These are phyloP conservation scores for Aspergillus ibericus DNA, from an alignment of 2,329 filamentous ascomycete genomes.

Conservation along the genomic window DNA sequence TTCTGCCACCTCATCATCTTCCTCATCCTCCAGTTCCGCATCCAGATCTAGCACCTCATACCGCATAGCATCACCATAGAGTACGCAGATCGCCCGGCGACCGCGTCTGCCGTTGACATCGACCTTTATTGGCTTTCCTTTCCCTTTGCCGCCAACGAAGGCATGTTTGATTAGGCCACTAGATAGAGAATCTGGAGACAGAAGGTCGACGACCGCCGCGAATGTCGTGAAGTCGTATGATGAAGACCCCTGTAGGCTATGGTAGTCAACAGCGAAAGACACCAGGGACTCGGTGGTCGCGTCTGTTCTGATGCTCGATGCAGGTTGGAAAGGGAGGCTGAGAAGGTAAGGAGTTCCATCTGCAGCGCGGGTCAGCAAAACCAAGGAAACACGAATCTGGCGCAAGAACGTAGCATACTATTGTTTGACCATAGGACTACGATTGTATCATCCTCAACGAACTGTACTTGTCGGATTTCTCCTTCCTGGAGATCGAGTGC, in stretches of 20 bases:
- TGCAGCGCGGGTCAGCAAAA: slow-evolving; percentile 8
- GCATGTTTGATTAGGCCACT: slow-evolving; percentile 44
- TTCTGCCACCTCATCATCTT: slow-evolving; percentile 26
- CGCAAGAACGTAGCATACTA: slow-evolving; percentile 23
- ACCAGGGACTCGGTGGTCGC: slow-evolving; percentile 9
- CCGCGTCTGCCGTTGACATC: slow-evolving; percentile 58
- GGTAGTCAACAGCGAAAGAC: slow-evolving; percentile 23
- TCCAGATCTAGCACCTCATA: slow-evolving; percentile 60
- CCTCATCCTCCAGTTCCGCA: slow-evolving; percentile 37
- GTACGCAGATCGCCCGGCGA: slow-evolving; percentile 54
- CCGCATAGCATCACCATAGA: slow-evolving; percentile 55
- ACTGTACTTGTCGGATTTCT: slow-evolving; percentile 61
- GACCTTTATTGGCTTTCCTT: slow-evolving; percentile 49
- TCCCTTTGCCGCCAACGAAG: slow-evolving; percentile 42
- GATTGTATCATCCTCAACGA: slow-evolving; percentile 63
- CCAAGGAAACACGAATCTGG: background rate
- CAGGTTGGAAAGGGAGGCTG: slow-evolving; percentile 33
- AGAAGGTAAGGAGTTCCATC: slow-evolving; percentile 34
- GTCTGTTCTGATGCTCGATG: slow-evolving; percentile 1
- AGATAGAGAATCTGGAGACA: slow-evolving; percentile 16
- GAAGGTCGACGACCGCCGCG: slow-evolving; percentile 22
- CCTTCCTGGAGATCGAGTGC: slow-evolving; percentile 35
- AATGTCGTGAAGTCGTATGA: slow-evolving; percentile 14
- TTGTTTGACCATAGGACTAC: slow-evolving; percentile 57
- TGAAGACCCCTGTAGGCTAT: slow-evolving; percentile 12